Conservation (phyloP, 257 asterid species). For the Linderniella brevidens region DNA sequence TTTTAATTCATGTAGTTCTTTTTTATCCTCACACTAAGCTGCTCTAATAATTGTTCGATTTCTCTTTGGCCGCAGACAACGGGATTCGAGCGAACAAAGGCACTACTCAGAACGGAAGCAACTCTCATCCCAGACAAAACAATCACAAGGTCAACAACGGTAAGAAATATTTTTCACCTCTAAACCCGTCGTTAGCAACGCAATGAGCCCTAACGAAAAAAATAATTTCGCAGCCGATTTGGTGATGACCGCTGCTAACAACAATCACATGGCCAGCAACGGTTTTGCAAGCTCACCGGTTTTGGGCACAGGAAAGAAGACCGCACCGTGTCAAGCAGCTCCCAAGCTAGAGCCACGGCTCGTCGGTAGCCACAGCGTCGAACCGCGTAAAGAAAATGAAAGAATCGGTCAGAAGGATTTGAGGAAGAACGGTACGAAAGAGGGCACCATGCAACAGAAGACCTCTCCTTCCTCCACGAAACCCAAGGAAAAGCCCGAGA, state of each 20-base stretch:
- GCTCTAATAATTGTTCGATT: background rate
- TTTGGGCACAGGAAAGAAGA: constrained; percentile 10
- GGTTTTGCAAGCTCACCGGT: constrained; percentile 14
- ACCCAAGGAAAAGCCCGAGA: constrained; percentile 8
- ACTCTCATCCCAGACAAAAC: constrained; percentile 12
- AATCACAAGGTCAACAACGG: constrained; percentile 13
- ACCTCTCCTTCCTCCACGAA: constrained; percentile 9
- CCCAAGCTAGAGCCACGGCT: constrained; percentile 8
- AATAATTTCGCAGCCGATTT: constrained; percentile 10
- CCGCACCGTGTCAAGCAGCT: constrained; percentile 17
- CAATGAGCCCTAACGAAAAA: no score
- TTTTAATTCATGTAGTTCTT: no score
- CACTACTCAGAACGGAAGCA: constrained; percentile 18
- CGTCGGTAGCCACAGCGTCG: constrained; percentile 8
- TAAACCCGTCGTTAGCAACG: constrained; percentile 6
- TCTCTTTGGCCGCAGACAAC: constrained; percentile 16
- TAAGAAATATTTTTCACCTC: constrained; percentile 18
- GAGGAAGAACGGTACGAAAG: constrained; percentile 16
- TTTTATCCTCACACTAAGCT: no score
- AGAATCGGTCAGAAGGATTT: constrained; percentile 11
- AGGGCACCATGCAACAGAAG: no score
- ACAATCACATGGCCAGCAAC: constrained; percentile 10
- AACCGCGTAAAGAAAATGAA: constrained; percentile 12
- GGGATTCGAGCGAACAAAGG: constrained; percentile 9
- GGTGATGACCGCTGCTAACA: constrained; percentile 8